Base-by-base conservation (phyloP, 345 rosid species). In the Schrenkiella parvula region DNA sequence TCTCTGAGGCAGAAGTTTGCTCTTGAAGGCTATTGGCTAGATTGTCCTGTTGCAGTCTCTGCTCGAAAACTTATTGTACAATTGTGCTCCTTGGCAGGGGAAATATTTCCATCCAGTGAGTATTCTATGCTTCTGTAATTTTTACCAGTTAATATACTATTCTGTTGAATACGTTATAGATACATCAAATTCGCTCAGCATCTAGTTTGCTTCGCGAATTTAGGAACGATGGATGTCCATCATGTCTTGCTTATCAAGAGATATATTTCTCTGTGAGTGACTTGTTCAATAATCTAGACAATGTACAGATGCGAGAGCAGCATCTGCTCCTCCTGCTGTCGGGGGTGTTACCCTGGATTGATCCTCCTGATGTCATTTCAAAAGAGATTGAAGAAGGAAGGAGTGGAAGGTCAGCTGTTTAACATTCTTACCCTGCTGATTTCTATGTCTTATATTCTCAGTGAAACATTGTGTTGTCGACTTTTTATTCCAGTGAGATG, bases 21-120 rank as follows among this genome's bases (percentile, higher is more conserved):
- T 54, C 55, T 60, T 70, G 85, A 85, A 58, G 82, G 89, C 64
- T 89, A 82, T 79, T 95, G 96, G 95, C 84, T 85, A 63, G 99
- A 95, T 80, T 88, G 93, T 79, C 97, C 93, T 50, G 81, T 95
- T 77, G 96, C 99, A 34, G 87, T 95, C 74, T 84, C 99, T 79
- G 89, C 96, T 76, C 87, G 97, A 75, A 95, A 89, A 83, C 93
- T 91, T 73, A 87, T 95, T 53, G 87, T 95, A 57, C 99, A 91
- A 58, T 83, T 91, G 72, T 95, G 96, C 85, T 88, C 90, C 75
- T 79, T 95, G 82, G 82, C 95, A 42, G 97, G 96, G 64, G 79
- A 83, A 29, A 70, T 95, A 72, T 95, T 95, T 84, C 79, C 85
- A 70, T 82, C 92, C 67, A 83, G 97, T 91, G 84, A n/a, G 82